Base-by-base conservation (phyloP, 202 grass and related monocot species). In the Bolboschoenoplectus hybrid region DNA sequence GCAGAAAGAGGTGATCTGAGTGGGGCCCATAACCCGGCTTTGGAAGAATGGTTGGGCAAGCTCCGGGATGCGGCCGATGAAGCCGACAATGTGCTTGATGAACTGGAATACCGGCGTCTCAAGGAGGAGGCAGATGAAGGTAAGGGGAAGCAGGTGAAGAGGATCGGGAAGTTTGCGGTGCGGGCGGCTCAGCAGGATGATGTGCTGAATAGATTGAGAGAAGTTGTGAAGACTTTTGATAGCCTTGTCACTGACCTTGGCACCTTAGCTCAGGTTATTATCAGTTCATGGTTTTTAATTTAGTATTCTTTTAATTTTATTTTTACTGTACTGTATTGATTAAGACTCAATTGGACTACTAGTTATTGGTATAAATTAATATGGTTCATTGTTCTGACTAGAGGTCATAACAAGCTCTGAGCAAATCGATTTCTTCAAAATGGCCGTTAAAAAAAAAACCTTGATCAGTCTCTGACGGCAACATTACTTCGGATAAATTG, bases 201-300 rank as follows among this genome's bases (percentile, higher is more conserved):
- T 47, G 6, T 73, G 69, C 44, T 73, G 41, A 49, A 73, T 7
- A 73, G 17, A 73, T 47, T 73, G 69, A 73, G 7, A 47, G 16
- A 3, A 72, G 69, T 73, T 49, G 69, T 73, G 69, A 73, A 49
- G 43, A 49, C 69, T 73, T 73, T 73, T 73, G 41, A 47, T 73
- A 49, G 10, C 0, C 69, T 73, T 49, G 16, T 73, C 20, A 17
- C 7, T 47, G 16, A 43, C 17, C 7, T 11, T 0, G 45, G 19
- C 20, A 51, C 10, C 3, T 52, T 74, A 1, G 19, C 46, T 74
- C 45, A 50, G 71, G 71, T 74, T 34, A 13, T 47, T 74, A 74
- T 41, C 45, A 58, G 5, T 17, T 58, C 12, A 46, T 46, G 44
- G 44, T 2, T 51, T 74, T 68, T 26, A 26, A 6, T 9, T 43